Percentiles rank a stretch among this genome's conserved stretches.
These are phyloP conservation scores for Candida smagusa DNA, from an alignment of 1,139 yeast genomes.

Conservation along the genomic window DNA sequence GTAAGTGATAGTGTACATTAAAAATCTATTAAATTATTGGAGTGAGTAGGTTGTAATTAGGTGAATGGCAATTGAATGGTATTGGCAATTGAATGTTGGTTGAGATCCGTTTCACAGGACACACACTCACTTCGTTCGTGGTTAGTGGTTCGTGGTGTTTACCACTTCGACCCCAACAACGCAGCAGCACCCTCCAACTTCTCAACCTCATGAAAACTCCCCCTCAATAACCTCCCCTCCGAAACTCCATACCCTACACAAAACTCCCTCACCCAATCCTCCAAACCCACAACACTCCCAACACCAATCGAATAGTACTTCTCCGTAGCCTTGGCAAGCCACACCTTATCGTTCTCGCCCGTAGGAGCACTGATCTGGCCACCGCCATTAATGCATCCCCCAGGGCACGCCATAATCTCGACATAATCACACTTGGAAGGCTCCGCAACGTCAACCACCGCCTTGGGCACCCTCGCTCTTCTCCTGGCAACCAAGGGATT, in stretches of 20 bases:
- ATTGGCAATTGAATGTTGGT: no score
- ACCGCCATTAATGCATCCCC: slow-evolving; percentile 97
- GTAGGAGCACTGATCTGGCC: slow-evolving; percentile 70
- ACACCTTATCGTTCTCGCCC: slow-evolving; percentile 33
- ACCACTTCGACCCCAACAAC: slow-evolving; percentile 47
- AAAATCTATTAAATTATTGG: no score
- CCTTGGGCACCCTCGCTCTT: slow-evolving; percentile 28
- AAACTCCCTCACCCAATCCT: slow-evolving; percentile 34
- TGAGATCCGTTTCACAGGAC: no score
- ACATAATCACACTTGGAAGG: slow-evolving; percentile 75
- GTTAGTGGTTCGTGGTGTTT: background rate
- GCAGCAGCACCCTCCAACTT: slow-evolving; percentile 48
- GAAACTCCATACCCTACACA: slow-evolving; percentile 25
- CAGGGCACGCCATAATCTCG: slow-evolving; percentile 98
- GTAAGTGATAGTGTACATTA: no score
- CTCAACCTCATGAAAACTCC: slow-evolving; percentile 50
- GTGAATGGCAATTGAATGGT: no score
- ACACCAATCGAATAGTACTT: slow-evolving; percentile 28
- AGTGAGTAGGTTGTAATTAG: no score
- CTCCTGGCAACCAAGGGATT: slow-evolving; percentile 45
- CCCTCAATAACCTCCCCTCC: slow-evolving; percentile 39
- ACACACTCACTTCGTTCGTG: background rate
- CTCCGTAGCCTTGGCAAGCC: slow-evolving; percentile 34
- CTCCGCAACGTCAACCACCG: slow-evolving; percentile 44
- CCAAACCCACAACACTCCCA: slow-evolving; percentile 14